Percentiles rank a stretch among this genome's conserved stretches.
These are phyloP conservation scores for Mitragyna speciosa DNA, from an alignment of 257 asterid species.

Conservation along the genomic window DNA sequence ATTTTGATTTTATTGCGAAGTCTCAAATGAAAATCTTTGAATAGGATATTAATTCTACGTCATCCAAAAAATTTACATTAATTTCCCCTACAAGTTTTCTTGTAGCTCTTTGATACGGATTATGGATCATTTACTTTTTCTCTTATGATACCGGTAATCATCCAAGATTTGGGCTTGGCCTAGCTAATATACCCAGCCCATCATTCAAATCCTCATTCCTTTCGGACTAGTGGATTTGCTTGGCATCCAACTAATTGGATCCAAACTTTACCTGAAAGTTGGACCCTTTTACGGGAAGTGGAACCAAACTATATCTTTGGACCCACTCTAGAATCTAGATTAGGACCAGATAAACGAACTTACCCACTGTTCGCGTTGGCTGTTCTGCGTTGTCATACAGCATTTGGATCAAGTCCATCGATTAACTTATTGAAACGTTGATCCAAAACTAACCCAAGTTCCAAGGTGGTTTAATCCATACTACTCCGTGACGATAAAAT, in stretches of 20 bases:
- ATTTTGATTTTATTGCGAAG: too few species aligned
- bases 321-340: neutral
- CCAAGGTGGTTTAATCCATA: neutral
- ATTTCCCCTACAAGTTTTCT: too few species aligned
- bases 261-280: too few species aligned
- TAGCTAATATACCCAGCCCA: neutral
- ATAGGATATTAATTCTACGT: too few species aligned
- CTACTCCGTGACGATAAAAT: too few species aligned
- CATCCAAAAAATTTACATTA: neutral
- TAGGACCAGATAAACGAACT: neutral
- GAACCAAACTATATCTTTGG: too few species aligned
- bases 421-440: neutral
- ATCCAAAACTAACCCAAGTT: neutral
- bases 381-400: neutral
- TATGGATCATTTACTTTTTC: neutral
- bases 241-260: too few species aligned
- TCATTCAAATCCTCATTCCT: too few species aligned
- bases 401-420: neutral
- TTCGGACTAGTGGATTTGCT: neutral
- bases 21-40: too few species aligned
- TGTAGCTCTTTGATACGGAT: too few species aligned
- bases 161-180: neutral
- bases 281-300: too few species aligned
- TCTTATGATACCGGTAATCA: neutral
- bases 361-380: too few species aligned